Evolutionary conservation across 1,139 yeast genomes (phyloP).

Genomic region (Candida sp.): DNA sequence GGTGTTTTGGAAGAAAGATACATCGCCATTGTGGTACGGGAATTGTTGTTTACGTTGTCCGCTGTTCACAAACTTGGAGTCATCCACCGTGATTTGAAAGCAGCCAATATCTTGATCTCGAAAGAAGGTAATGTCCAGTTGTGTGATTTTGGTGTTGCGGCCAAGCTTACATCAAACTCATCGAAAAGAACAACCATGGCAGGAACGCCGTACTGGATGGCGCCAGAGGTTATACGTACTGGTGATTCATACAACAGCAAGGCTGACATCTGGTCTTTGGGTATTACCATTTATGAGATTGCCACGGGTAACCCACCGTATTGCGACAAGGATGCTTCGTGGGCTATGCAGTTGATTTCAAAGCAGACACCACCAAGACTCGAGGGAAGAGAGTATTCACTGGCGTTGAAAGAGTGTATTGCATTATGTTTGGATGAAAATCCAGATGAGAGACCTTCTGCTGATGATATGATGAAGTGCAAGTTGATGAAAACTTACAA

Average conservation of each 20-base stretch:
- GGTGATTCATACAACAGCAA: constrained; percentile 86
- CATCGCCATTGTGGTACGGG: constrained; percentile 82
- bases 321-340: constrained; percentile 91
- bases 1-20: constrained; percentile 89
- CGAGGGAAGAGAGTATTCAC: constrained; percentile 86
- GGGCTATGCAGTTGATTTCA: constrained; percentile 95
- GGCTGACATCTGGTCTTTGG: constrained; percentile 94
- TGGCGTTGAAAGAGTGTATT: constrained; percentile 81
- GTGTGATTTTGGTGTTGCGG: constrained; percentile 99
- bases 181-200: constrained; percentile 93
- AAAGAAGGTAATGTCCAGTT: constrained; percentile 90
- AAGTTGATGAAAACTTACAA: constrained; percentile 71
- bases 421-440: constrained; percentile 94
- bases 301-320: constrained; percentile 99
- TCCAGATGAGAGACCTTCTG: constrained; percentile 86
- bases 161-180: constrained; percentile 81
- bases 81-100: constrained; percentile 94
- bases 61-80: constrained; percentile 90
- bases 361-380: constrained; percentile 93
- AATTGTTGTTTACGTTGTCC: constrained; percentile 74
- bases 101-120: constrained; percentile 90
- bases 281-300: constrained; percentile 92
- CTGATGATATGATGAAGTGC: constrained; percentile 81
- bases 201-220: constrained; percentile 99
- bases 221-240: constrained; percentile 97